Evolutionary conservation across 2,329 filamentous ascomycete genomes (phyloP).

Genomic region (Trichoderma sp.): DNA sequence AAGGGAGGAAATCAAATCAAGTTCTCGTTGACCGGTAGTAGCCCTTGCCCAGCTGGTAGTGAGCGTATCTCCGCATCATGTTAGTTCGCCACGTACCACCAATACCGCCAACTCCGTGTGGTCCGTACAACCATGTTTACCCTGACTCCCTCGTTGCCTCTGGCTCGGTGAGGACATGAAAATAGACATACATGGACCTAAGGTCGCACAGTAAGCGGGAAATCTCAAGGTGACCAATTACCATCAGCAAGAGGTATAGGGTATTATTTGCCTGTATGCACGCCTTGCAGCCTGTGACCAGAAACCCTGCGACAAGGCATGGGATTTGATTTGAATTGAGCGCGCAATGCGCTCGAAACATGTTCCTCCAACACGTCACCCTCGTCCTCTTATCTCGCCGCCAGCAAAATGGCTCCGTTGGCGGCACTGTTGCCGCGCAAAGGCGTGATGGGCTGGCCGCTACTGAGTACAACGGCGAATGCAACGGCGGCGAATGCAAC

Average conservation of each 20-base stretch:
- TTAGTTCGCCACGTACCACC: not conserved
- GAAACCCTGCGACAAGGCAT: not conserved
- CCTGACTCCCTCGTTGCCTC: not conserved
- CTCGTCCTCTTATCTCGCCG: not conserved
- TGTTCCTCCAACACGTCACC: not conserved
- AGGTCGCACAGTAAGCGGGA: not conserved
- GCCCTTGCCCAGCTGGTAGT: not conserved
- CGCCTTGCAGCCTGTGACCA: slow-evolving; percentile 4
- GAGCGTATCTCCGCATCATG: not conserved
- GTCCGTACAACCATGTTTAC: not conserved
- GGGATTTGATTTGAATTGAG: not conserved
- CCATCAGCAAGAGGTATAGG: not conserved
- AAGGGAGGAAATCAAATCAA: not conserved
- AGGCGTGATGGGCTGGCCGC: not conserved
- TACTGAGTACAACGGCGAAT: not conserved
- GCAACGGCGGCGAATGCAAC: not conserved
- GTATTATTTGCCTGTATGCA: slow-evolving; percentile 1
- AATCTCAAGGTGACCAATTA: not conserved
- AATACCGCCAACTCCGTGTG: not conserved
- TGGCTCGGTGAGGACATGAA: slow-evolving; percentile 6
- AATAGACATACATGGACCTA: not conserved
- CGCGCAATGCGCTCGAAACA: slow-evolving; percentile 1
- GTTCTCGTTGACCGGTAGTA: not conserved
- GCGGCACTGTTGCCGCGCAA: not conserved
- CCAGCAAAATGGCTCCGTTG: not conserved